Base-by-base conservation (phyloP, 1,284 basidiomycete genomes). In the Irpex lacteus region DNA sequence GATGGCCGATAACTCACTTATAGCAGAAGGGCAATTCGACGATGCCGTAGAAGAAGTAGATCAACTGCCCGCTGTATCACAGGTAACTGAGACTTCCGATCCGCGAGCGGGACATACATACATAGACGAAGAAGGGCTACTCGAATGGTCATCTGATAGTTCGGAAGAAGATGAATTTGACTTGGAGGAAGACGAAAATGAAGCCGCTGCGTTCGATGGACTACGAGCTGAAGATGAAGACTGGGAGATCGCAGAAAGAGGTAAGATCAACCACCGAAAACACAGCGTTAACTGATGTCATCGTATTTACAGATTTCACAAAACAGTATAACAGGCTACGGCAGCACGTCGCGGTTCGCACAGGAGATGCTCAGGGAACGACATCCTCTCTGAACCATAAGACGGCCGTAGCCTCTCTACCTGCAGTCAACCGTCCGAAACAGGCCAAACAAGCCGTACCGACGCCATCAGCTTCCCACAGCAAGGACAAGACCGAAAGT, bases 251-350 rank as follows among this genome's bases (percentile, higher is more conserved):
- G 88, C 93, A 18, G 89, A 91, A 73, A 79, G 88, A 80, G 90
- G 90, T 88, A 60, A 34, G 26, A 56, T 15, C 7, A 32, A 15
- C 3, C 4, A 9, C n/a, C 5, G 19, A 15, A 56, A 15, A 11
- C 21, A 32, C 18, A 4, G 26, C 54, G 2, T 8, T 2, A 36
- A 56, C 19, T 36, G 21, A 56, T 11, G 32, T 4, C 32, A 34
- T 26, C 4, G 26, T 37, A 2, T 36, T 2, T 13, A 13, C 70
- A 97, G 96, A 98, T 78, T 96, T 98, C 70, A 98, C 96, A 37
- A 98, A 98, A 77, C 94, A 97, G 72, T 98, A 94, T 79, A 98
- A 98, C 76, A 90, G 96, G 40, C 82, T 97, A 40, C 82, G 90
- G 60, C 95, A 97, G 74, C 92, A 96, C 73, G 84, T 90, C 64